A percentile compares a stretch with the other conserved stretches of the same genome.
phyloP scores from a whole-genome alignment of 352 stramenopile genomes.

The Ochromonadaceae sp. region DNA sequence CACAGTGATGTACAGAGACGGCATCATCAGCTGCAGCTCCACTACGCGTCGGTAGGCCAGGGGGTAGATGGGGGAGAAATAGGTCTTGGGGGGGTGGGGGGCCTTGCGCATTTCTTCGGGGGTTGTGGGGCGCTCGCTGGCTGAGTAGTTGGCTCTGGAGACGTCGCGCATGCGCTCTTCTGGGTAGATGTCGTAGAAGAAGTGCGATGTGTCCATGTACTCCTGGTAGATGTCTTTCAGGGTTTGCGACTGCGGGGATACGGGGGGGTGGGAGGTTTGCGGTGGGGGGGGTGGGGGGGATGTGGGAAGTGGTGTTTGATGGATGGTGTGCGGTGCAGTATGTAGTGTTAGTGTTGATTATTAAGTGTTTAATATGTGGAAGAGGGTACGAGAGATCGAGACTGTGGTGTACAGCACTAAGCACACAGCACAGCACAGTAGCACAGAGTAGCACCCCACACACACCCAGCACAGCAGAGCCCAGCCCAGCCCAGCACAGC shows the following conservation, averaged over 20 bases:
- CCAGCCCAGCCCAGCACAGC: not conserved
- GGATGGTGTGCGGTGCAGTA: too few species aligned
- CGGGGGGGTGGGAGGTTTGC: too few species aligned
- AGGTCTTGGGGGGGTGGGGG: not conserved
- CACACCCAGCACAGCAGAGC: not conserved
- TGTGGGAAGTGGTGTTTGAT: too few species aligned
- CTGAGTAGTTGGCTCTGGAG: not conserved
- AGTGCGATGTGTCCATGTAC: constrained; percentile 9
- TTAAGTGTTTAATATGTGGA: too few species aligned
- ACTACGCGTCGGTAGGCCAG: constrained; percentile 4
- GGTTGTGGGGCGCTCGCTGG: not conserved
- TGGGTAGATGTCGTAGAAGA: constrained; percentile 3
- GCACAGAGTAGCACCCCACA: not conserved
- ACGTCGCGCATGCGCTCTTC: constrained; percentile 14
- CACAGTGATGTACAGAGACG: not conserved
- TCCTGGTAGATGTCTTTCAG: not conserved
- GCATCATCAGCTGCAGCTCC: constrained; percentile 3
- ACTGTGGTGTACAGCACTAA: not conserved
- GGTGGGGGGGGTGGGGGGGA: too few species aligned
- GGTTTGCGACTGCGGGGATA: too few species aligned
- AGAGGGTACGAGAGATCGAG: too few species aligned
- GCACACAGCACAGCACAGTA: not conserved
- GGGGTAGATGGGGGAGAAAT: not conserved
- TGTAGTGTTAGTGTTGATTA: too few species aligned
- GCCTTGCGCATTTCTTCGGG: not conserved